Conservation (phyloP, 176 grass and related monocot genomes). For the Luzula sylvatica region DNA sequence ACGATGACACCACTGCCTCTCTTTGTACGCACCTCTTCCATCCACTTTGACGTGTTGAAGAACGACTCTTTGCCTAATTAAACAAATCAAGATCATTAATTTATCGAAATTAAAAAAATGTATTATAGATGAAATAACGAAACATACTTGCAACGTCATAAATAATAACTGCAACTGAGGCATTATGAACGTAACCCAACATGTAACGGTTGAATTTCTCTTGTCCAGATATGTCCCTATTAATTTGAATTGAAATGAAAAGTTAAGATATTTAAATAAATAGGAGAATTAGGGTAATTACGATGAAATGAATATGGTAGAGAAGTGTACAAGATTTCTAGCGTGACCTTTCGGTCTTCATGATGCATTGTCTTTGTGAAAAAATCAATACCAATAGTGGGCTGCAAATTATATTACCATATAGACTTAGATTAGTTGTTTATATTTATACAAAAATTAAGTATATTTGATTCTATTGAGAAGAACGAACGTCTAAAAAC, state of each 20-base stretch:
- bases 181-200: conserved; percentile 87
- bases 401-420: conserved; percentile 39
- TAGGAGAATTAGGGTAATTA: too few relatives aligned
- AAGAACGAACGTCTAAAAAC: too few relatives aligned
- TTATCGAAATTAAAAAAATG: background rate
- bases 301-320: too few relatives aligned
- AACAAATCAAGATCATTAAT: conserved; percentile 2
- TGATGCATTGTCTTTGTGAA: conserved; percentile 92
- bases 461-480: background rate
- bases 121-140: conserved; percentile 12
- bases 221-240: conserved; percentile 94
- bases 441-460: too few relatives aligned
- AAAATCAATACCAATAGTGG: conserved; percentile 95
- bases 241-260: conserved; percentile 16
- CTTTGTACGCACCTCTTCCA: conserved; percentile 95
- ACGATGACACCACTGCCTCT: conserved; percentile 97
- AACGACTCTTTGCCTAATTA: conserved; percentile 79
- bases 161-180: conserved; percentile 94
- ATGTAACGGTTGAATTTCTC: conserved; percentile 94
- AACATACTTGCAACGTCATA: conserved; percentile 90
- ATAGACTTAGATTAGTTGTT: too few relatives aligned
- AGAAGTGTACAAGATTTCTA: conserved; percentile 62
- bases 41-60: conserved; percentile 99
- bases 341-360: conserved; percentile 89
- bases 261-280: background rate